phyloP scores from a whole-genome alignment of 2,329 filamentous ascomycete species.

The Gyromitra esculenta region DNA sequence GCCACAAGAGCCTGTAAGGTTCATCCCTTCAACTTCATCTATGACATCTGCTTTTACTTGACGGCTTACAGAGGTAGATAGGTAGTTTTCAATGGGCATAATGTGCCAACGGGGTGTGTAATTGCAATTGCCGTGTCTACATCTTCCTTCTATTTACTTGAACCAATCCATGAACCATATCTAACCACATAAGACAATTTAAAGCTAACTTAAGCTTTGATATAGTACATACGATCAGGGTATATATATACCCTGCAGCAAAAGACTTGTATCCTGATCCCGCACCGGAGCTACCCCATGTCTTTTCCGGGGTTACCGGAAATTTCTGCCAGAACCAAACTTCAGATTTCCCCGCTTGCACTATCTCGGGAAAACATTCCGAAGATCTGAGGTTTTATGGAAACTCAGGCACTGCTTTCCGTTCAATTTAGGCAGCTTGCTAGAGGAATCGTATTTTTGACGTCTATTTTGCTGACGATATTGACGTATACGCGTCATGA shows the following conservation, averaged over 20 bases:
- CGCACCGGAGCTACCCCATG: background rate
- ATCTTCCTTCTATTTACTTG: background rate
- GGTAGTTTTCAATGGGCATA: background rate
- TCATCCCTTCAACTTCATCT: background rate
- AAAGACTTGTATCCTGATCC: background rate
- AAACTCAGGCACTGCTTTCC: constrained; percentile 23
- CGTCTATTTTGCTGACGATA: background rate
- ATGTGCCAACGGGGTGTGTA: background rate
- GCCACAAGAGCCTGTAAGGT: background rate
- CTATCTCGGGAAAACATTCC: constrained; percentile 22
- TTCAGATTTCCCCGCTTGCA: constrained; percentile 10
- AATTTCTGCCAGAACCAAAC: constrained; percentile 14
- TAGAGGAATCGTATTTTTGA: background rate
- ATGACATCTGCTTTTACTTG: background rate
- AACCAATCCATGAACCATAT: background rate
- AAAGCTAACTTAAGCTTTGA: constrained; percentile 4
- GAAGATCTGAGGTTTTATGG: constrained; percentile 12
- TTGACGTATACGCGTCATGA: background rate
- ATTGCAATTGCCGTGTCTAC: background rate
- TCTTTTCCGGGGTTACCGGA: constrained; percentile 11
- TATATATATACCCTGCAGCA: background rate
- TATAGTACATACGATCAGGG: background rate
- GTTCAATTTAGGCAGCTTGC: constrained; percentile 24
- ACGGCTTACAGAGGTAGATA: background rate
- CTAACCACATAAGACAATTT: background rate